phyloP scores from a whole-genome alignment of 371 early-diverging fungal genomes.

The Catenaria anguillulae region DNA sequence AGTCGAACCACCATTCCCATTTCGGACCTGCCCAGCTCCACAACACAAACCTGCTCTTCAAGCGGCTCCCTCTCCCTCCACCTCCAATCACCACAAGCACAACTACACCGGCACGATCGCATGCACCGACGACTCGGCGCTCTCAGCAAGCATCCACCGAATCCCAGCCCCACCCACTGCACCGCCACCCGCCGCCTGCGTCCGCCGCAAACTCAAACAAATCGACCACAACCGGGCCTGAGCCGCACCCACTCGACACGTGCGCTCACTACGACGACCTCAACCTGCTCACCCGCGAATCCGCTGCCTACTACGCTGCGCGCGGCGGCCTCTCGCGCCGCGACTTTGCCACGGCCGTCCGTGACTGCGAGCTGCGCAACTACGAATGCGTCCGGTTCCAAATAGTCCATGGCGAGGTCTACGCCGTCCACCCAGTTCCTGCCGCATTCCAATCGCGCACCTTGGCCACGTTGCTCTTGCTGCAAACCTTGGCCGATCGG shows the following conservation, averaged over 20 bases:
- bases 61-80: too few species aligned
- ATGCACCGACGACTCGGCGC: too few species aligned
- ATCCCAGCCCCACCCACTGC: too few species aligned
- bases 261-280: background rate
- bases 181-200: too few species aligned
- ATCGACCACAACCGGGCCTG: too few species aligned
- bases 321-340: background rate
- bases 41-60: too few species aligned
- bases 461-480: background rate
- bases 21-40: too few species aligned
- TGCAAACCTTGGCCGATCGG: background rate
- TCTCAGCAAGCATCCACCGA: too few species aligned
- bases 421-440: background rate
- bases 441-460: slow-evolving; percentile 1
- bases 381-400: background rate
- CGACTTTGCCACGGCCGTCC: background rate
- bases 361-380: background rate
- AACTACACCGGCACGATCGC: too few species aligned
- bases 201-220: too few species aligned
- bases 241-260: background rate
- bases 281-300: background rate
- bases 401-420: background rate
- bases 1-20: too few species aligned
- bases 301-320: background rate
- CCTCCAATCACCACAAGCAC: too few species aligned